Base-by-base conservation (phyloP, 140 eudicot genomes). In the Senecio squalidus region DNA sequence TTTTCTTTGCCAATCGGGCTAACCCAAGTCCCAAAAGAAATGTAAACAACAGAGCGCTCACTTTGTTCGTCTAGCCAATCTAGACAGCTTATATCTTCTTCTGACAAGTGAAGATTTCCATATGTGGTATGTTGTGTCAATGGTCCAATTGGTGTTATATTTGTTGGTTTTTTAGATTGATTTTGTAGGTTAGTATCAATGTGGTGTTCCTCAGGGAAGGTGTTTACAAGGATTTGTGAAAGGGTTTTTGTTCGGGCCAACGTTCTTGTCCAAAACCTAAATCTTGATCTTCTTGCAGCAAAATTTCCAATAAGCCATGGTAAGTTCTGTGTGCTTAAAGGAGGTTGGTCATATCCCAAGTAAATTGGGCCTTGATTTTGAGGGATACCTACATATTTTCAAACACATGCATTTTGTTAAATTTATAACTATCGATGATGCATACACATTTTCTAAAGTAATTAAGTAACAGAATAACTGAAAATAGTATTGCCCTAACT, bases 1-100 rank as follows among this genome's bases (percentile, higher is more conserved):
- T 85, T 83, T 0, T 44, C 55, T 38, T 80, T 79, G 9, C 72
- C 84, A 22, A 80, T 82, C 0, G 97, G 97, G 62, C 85, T 74
- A 47, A 86, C 95, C 97, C 95, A 90, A 43, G 94, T 90, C 9
- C 97, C 95, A 46, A 90, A 90, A 6, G 84, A 78, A 18, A 85
- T 59, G 71, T 90, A 90, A 26, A 90, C 41, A 1, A 80, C 89
- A 1, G 88, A 86, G 25, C 62, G 67, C 5, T 39, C 57, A 0
- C 23, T 40, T 58, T 87, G 96, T 17, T 58, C 45, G 28, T 74
- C 84, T 25, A 87, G 73, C 96, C 96, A 87, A n/a, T 68, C 76
- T 43, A 84, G 47, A 62, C 84, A 78, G 31, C 73, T 67, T 8
- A 0, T 39, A n/a, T 87, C 96, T 55, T 84, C 86, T 50, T 67